These are phyloP conservation scores for Phialophora expanda DNA, from an alignment of 2,329 filamentous ascomycete genomes.

Conservation along the genomic window DNA sequence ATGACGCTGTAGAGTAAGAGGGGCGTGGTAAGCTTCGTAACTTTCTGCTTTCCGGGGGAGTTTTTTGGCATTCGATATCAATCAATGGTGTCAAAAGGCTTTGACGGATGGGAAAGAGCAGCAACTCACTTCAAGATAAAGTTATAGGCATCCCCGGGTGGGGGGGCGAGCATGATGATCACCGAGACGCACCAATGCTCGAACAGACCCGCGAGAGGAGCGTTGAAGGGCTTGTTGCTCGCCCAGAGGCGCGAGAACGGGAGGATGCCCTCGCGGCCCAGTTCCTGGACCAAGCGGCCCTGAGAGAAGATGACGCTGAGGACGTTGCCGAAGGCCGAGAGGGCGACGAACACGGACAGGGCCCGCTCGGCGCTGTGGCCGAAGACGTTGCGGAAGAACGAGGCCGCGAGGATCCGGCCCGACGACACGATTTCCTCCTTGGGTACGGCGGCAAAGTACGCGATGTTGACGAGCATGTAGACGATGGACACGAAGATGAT, in stretches of 20 bases:
- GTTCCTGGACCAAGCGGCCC: slow-evolving; percentile 62
- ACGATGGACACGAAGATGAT: slow-evolving; percentile 60
- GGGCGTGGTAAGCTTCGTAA: too few relatives aligned
- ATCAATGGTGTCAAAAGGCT: too few relatives aligned
- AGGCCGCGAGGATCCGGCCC: slow-evolving; percentile 61
- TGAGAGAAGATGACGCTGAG: slow-evolving; percentile 62
- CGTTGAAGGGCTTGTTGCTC: slow-evolving; percentile 69
- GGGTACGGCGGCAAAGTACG: slow-evolving; percentile 65
- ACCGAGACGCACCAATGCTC: slow-evolving; percentile 70
- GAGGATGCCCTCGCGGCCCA: slow-evolving; percentile 72
- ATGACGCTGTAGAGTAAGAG: slow-evolving; percentile 38
- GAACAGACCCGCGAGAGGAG: slow-evolving; percentile 54
- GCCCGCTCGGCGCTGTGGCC: slow-evolving; percentile 52
- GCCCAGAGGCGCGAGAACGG: slow-evolving; percentile 72
- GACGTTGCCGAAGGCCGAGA: slow-evolving; percentile 63
- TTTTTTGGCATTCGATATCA: too few relatives aligned
- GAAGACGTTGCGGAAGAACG: slow-evolving; percentile 64
- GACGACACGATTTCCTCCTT: slow-evolving; percentile 60
- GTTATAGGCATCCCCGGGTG: slow-evolving; percentile 70
- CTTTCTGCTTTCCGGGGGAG: too few relatives aligned
- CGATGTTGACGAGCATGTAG: slow-evolving; percentile 64
- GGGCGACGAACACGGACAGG: slow-evolving; percentile 55
- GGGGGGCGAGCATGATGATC: slow-evolving; percentile 69
- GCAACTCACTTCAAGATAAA: slow-evolving; percentile 57
- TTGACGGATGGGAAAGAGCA: neutral